phyloP scores from a whole-genome alignment of 108 stramenopile species.

The Stephanodiscus triporus region DNA sequence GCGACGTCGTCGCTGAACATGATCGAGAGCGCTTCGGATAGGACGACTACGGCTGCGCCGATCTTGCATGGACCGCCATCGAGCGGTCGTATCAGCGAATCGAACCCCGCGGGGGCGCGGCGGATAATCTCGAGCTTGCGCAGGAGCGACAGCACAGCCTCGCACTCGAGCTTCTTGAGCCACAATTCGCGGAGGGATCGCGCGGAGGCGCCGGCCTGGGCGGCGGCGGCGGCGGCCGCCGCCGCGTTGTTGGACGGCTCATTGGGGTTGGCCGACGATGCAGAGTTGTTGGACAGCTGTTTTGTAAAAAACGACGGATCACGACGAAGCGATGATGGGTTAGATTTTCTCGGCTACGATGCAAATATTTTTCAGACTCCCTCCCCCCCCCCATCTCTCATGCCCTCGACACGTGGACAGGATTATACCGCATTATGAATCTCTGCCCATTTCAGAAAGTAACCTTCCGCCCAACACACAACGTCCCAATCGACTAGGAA shows the following conservation, averaged over 20 bases:
- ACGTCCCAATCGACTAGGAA: too few species aligned
- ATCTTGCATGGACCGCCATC: conserved; percentile 64
- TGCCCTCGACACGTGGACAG: too few species aligned
- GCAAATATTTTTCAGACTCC: too few species aligned
- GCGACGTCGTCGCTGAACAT: conserved; percentile 82
- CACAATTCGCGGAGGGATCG: conserved; percentile 85
- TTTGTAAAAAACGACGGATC: background rate
- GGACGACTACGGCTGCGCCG: conserved; percentile 69
- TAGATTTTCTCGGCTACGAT: too few species aligned
- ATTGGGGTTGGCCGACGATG: conserved; percentile 45
- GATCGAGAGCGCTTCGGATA: conserved; percentile 68
- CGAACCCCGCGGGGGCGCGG: conserved; percentile 78
- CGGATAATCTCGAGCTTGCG: conserved; percentile 85
- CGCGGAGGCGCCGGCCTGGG: conserved; percentile 51
- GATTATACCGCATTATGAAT: too few species aligned
- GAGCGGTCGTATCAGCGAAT: conserved; percentile 46
- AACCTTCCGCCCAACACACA: too few species aligned
- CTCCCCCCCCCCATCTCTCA: too few species aligned
- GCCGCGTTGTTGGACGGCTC: conserved; percentile 34
- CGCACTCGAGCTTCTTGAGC: conserved; percentile 89
- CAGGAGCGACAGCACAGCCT: conserved; percentile 72
- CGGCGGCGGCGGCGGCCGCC: conserved; percentile 26
- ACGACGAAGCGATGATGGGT: too few species aligned
- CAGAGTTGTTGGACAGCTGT: background rate
- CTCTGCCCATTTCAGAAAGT: too few species aligned